These are phyloP conservation scores for Calonectria pseudoreteaudii DNA, from an alignment of 2,329 filamentous ascomycete genomes.

Conservation along the genomic window DNA sequence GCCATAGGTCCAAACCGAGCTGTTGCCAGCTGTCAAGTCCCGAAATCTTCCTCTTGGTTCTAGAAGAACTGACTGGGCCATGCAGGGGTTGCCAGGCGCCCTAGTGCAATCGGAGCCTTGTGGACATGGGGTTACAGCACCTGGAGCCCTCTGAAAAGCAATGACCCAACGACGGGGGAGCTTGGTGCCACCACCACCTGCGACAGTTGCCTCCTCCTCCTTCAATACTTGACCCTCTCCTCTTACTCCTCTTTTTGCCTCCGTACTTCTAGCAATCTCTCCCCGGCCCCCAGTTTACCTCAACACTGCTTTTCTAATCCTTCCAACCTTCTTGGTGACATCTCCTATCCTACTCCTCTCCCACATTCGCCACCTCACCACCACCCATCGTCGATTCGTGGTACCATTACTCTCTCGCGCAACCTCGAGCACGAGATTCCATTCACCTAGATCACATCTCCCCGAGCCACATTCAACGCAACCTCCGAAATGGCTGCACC, in stretches of 20 bases:
- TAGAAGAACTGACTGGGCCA: constrained; percentile 38
- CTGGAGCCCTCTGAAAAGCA: constrained; percentile 19
- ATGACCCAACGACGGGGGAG: constrained; percentile 1
- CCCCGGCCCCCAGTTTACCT: constrained; percentile 4
- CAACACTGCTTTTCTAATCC: constrained; percentile 9
- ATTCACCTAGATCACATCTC: constrained; percentile 23
- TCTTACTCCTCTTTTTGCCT: constrained; percentile 20
- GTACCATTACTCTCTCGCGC: constrained; percentile 36
- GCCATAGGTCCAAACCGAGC: not conserved
- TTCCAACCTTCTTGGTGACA: constrained; percentile 17
- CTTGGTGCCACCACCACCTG: constrained; percentile 18
- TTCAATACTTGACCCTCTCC: constrained; percentile 11
- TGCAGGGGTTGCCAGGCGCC: constrained; percentile 39
- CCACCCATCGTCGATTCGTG: constrained; percentile 25
- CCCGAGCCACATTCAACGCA: constrained; percentile 21
- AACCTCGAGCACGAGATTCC: constrained; percentile 30
- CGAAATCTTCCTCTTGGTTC: constrained; percentile 43
- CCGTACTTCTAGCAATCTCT: constrained; percentile 6
- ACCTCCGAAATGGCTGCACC: constrained; percentile 69
- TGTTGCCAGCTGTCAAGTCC: constrained; percentile 18
- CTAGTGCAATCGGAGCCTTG: constrained; percentile 7
- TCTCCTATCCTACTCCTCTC: constrained; percentile 22
- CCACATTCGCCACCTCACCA: constrained; percentile 24
- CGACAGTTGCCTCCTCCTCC: constrained; percentile 9
- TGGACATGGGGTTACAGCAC: constrained; percentile 20